Percentiles rank a stretch among this genome's conserved stretches.
Evolutionary conservation across 2,329 filamentous ascomycete species (phyloP).

Genomic region (Clarireedia hainanense): DNA sequence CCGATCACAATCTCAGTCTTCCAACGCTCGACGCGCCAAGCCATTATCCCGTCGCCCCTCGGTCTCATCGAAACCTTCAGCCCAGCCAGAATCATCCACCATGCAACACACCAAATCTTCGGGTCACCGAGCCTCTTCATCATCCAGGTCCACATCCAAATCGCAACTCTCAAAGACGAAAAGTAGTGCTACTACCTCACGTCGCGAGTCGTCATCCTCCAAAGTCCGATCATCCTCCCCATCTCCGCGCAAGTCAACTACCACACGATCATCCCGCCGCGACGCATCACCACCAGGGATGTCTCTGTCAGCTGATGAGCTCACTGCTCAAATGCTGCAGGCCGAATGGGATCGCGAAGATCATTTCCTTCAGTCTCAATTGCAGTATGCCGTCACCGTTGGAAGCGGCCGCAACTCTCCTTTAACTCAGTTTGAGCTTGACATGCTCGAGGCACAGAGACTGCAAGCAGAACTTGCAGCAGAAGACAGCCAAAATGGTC

Average conservation of each 20-base stretch:
- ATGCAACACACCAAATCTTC: background rate
- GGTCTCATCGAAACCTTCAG: background rate
- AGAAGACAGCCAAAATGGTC: background rate
- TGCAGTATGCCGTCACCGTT: background rate
- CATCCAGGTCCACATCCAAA: background rate
- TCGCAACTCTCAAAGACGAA: background rate
- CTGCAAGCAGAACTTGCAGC: constrained; percentile 5
- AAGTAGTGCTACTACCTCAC: background rate
- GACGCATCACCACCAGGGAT: background rate
- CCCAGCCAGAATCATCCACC: background rate
- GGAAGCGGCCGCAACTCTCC: background rate
- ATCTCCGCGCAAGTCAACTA: background rate
- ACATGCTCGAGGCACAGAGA: constrained; percentile 6
- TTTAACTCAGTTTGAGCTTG: constrained; percentile 1
- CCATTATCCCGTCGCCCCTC: background rate
- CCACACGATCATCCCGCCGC: background rate
- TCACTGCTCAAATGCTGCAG: constrained; percentile 4
- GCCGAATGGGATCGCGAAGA: constrained; percentile 7
- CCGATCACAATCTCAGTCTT: background rate
- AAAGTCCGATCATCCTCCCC: background rate
- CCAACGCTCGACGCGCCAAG: background rate
- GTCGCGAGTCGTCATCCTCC: background rate
- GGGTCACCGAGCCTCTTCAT: background rate
- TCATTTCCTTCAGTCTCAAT: constrained; percentile 1
- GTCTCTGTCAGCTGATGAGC: constrained; percentile 1